Base-by-base conservation (phyloP, 257 asterid genomes). In the Solanum chaucha region DNA sequence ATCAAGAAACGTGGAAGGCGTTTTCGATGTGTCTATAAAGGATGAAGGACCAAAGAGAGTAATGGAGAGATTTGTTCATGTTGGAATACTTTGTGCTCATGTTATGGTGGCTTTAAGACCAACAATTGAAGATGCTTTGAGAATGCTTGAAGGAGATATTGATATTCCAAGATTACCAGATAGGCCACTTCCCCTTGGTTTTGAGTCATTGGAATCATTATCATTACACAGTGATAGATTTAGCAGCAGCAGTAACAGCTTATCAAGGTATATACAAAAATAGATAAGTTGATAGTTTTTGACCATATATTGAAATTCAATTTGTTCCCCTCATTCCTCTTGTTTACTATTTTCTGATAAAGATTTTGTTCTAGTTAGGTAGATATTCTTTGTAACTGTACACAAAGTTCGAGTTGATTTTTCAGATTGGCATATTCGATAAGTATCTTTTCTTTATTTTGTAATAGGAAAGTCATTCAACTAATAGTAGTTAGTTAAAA, bases 141-240 rank as follows among this genome's bases (percentile, higher is more conserved):
- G 89, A 93, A 93, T 93, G 96, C 94, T 93, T 8, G 94, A 92
- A 87, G 95, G 96, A 41, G 96, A 93, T 40, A 90, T 92, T 13
- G 94, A 93, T 85, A 93, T 92, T 48, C 95, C 96, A 5, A 86
- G 84, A 51, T 36, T 92, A 86, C 92, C 91, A 19, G 94, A 92
- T 20, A 89, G 94, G 41, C 95, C 95, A 3, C 68, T 88, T 84
- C 94, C 93, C 78, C 93, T 92, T 44, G 68, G 90, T 22, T 90
- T 86, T 26, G 90, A 89, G 70, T 44, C 88, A 20, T n/a, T 90
- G 64, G 81, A 87, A 17, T 74, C 85, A 64, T 86, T 89, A 2
- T 91, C 83, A 13, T 75, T 41, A 14, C 46, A 77, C 30, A 40
- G 73, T 17, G 55, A 71, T n/a, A 86, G 88, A 24, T 72, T 87